Evolutionary conservation across 1,139 yeast species (phyloP), one percentile per base, ranked within the genome.

Genomic region (Debaryomyces sp.): DNA sequence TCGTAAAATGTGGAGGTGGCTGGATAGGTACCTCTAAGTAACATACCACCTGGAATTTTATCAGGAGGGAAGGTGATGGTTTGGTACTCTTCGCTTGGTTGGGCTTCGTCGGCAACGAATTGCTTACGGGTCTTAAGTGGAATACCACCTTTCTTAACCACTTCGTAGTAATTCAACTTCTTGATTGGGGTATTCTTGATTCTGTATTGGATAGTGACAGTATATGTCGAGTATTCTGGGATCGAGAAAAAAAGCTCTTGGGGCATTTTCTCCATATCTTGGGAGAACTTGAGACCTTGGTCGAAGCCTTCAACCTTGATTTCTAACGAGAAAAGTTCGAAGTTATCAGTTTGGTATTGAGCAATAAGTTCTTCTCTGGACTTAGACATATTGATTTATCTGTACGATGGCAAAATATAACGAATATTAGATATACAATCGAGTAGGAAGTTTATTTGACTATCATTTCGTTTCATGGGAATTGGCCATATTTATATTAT

Each of bases 191-290:
- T 56, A 35, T 59, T 52, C 42, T 58, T 61, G 27, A 68, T 73
- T 38, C 54, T 60, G 49, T 63, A 71, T 40, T 60, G 63, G 35
- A 73, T 57, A 5, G 68, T 65, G 45, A 70, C 55, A 10, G 57
- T 57, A 54, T 71, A 72, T 6, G 58, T 61, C n/a, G 67, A 56
- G 42, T 59, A 54, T 49, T 72, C 77, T 1, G 77, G 77, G 15
- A 73, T 51, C 5, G 54, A 48, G 43, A 71, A 62, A 45, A 64
- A 64, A 34, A 72, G 60, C 37, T 53, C 51, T 45, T 66, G 66
- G 0, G 73, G 74, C 50, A 57, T 49, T 17, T 61, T 54, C 10
- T 66, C 68, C 70, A 67, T 67, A 26, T 63, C 64, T 45, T 57
- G 57, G 18, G 61, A 50, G 45, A 56, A 66, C 33, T 53, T 59